Evolutionary conservation across 257 asterid genomes (phyloP).

Genomic region (Jacaranda mimosifolia): DNA sequence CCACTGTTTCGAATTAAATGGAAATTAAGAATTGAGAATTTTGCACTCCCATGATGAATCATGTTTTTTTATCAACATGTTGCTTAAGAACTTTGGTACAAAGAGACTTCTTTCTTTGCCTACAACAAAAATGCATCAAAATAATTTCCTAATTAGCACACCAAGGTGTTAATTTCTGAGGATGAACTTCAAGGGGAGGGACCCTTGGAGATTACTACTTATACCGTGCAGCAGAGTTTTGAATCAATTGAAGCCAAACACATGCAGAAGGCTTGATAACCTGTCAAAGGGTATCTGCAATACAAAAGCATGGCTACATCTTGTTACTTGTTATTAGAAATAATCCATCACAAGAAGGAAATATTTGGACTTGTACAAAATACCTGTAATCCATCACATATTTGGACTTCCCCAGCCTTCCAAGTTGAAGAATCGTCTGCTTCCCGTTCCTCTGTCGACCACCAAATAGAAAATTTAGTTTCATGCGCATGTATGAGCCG

Average conservation of each 20-base stretch:
- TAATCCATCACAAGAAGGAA: background rate
- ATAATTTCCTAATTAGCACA: background rate
- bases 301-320: background rate
- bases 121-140: background rate
- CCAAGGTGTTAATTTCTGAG: no score
- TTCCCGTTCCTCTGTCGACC: constrained; percentile 69
- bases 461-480: constrained; percentile 18
- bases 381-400: constrained; percentile 97
- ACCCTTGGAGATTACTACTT: constrained; percentile 9
- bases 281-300: constrained; percentile 91
- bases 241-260: constrained; percentile 91
- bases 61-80: background rate
- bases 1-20: background rate
- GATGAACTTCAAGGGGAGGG: no score
- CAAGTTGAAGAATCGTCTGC: constrained; percentile 91
- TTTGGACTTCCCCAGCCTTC: constrained; percentile 82
- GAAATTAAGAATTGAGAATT: constrained; percentile 15
- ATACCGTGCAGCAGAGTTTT: constrained; percentile 88
- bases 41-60: background rate
- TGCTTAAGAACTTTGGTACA: background rate
- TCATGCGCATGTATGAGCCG: background rate
- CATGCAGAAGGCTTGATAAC: constrained; percentile 94
- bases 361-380: background rate
- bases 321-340: background rate
- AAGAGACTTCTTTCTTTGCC: background rate